Evolutionary conservation across 225 moss, liverwort and hornwort species (phyloP).

Genomic region (Physcomitrellopsis africana): DNA sequence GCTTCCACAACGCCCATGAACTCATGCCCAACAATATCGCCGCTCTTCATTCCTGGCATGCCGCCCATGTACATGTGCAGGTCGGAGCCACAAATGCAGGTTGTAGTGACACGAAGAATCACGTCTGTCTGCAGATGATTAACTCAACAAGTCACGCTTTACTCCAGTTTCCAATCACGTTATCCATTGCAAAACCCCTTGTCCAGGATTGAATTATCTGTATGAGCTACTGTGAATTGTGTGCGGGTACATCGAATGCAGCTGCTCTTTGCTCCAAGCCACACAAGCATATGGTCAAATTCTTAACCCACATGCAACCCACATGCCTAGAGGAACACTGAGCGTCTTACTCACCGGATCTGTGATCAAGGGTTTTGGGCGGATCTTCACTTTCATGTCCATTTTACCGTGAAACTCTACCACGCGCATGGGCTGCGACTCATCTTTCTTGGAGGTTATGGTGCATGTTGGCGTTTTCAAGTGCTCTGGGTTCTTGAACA

Average conservation of each 20-base stretch:
- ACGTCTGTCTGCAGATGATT: slow-evolving; percentile 55
- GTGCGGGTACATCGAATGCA: neutral
- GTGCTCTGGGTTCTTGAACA: slow-evolving; percentile 43
- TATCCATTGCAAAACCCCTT: neutral
- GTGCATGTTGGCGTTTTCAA: slow-evolving; percentile 53
- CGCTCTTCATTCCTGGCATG: slow-evolving; percentile 81
- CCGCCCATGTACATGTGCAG: slow-evolving; percentile 77
- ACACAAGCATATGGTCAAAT: neutral
- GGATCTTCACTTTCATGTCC: slow-evolving; percentile 69
- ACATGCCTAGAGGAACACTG: too few species aligned
- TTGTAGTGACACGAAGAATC: slow-evolving; percentile 67
- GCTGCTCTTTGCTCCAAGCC: neutral
- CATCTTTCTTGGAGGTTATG: slow-evolving; percentile 65
- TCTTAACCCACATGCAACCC: too few species aligned
- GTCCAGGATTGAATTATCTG: neutral
- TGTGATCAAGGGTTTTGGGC: slow-evolving; percentile 67
- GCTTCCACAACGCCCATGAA: slow-evolving; percentile 86
- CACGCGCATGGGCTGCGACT: slow-evolving; percentile 67
- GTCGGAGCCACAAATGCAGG: slow-evolving; percentile 83
- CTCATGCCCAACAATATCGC: slow-evolving; percentile 83
- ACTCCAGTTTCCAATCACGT: neutral
- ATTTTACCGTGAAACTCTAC: slow-evolving; percentile 83
- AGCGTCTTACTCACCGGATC: slow-evolving; percentile 51
- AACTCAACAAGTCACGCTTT: neutral
- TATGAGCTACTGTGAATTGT: neutral